Conservation (phyloP, 1,284 basidiomycete genomes). For the Ceratobasidium theobromae region DNA sequence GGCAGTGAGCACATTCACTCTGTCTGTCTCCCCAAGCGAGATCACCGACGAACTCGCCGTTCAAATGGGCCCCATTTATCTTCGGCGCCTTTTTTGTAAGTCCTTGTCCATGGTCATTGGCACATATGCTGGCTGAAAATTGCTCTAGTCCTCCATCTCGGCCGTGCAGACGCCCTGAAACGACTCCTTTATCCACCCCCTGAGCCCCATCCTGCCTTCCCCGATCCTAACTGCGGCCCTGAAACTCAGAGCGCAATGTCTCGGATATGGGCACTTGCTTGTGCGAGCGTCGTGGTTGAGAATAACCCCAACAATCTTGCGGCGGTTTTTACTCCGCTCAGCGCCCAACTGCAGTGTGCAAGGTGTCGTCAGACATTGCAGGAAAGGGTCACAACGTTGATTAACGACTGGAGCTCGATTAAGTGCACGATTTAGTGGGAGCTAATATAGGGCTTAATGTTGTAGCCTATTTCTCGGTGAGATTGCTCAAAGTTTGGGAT, state of each 20-base stretch:
- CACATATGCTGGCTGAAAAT: not conserved
- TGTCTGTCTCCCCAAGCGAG: slow-evolving; percentile 56
- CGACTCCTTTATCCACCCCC: slow-evolving; percentile 56
- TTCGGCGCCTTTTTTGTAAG: slow-evolving; percentile 58
- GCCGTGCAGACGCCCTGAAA: slow-evolving; percentile 50
- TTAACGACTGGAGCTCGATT: slow-evolving; percentile 11
- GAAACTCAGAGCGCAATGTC: not conserved
- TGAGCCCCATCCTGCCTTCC: not conserved
- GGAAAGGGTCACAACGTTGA: not conserved
- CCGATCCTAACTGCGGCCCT: not conserved
- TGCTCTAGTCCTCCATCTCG: slow-evolving; percentile 50
- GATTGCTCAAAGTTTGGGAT: too few species aligned
- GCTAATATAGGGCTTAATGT: not conserved
- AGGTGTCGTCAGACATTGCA: slow-evolving; percentile 4
- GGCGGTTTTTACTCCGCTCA: not conserved
- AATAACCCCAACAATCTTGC: slow-evolving; percentile 13
- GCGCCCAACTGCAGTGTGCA: slow-evolving; percentile 10
- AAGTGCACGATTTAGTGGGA: slow-evolving; percentile 2
- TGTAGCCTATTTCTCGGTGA: too few species aligned
- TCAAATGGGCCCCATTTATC: slow-evolving; percentile 58
- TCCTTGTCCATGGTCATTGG: not conserved
- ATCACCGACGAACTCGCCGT: slow-evolving; percentile 61
- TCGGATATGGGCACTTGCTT: slow-evolving; percentile 26
- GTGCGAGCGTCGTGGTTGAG: not conserved
- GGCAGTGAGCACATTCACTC: slow-evolving; percentile 58